Evolutionary conservation across 345 rosid genomes (phyloP).

Genomic region (Salix dunnii): DNA sequence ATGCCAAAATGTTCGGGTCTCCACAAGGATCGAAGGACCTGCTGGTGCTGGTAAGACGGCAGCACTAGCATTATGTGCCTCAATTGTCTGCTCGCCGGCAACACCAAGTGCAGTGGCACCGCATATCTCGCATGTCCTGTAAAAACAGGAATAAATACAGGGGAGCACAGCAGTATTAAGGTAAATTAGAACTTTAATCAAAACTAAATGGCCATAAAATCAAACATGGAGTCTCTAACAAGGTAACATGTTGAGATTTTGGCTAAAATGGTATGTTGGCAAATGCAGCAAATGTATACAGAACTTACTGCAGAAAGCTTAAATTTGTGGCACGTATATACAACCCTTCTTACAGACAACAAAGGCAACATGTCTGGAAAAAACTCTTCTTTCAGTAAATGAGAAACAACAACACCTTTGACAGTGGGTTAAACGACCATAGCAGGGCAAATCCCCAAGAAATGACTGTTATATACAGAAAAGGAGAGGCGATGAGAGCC

Average conservation of each 20-base stretch:
- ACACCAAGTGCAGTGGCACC: constrained; percentile 49
- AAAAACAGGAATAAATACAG: background rate
- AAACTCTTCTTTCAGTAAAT: background rate
- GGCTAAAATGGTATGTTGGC: background rate
- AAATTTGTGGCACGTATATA: too few relatives aligned
- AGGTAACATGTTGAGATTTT: background rate
- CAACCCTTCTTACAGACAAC: background rate
- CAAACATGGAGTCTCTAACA: background rate
- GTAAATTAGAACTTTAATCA: background rate
- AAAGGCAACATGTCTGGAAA: background rate
- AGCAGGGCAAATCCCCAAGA: background rate
- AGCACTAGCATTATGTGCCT: constrained; percentile 21
- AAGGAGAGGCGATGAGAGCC: background rate
- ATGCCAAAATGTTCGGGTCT: constrained; percentile 48
- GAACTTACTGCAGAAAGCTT: too few relatives aligned
- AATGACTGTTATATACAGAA: background rate
- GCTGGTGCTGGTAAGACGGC: constrained; percentile 27
- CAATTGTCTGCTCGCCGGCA: constrained; percentile 38
- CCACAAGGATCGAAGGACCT: constrained; percentile 33
- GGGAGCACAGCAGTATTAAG: background rate
- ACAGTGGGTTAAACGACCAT: background rate
- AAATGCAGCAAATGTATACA: background rate
- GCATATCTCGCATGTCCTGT: constrained; percentile 65
- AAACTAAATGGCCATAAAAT: too few relatives aligned
- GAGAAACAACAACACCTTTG: background rate